phyloP scores from a whole-genome alignment of 352 stramenopile genomes.

The Saprolegnia diclina region DNA sequence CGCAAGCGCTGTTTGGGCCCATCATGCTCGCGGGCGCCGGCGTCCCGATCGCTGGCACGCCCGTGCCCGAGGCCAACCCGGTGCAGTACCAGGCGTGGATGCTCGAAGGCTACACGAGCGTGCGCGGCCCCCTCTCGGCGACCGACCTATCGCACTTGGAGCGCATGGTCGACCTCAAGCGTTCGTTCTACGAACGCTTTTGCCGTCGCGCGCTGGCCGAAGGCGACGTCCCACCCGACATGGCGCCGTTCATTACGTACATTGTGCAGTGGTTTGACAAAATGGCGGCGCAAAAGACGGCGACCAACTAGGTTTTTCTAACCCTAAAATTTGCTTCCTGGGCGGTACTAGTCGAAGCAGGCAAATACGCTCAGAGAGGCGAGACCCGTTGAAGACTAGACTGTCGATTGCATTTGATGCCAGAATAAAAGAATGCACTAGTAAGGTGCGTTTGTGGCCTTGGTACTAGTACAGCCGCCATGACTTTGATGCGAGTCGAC shows the following conservation, averaged over 20 bases:
- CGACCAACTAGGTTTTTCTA: too few species aligned
- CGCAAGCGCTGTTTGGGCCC: conserved; percentile 1
- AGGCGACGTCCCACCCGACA: conserved; percentile 1
- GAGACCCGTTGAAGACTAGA: too few species aligned
- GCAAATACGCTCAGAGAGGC: too few species aligned
- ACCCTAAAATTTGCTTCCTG: too few species aligned
- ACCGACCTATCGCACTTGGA: not conserved
- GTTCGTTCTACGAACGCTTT: not conserved
- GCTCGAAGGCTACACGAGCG: not conserved
- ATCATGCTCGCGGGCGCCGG: conserved; percentile 3
- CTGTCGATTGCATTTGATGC: too few species aligned
- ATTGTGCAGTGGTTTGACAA: conserved; percentile 9
- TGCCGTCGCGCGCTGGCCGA: not conserved
- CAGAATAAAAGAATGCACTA: too few species aligned
- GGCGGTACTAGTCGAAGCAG: too few species aligned
- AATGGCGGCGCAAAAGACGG: too few species aligned
- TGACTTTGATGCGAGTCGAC: too few species aligned
- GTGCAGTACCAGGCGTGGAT: conserved; percentile 1
- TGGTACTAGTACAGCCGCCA: too few species aligned
- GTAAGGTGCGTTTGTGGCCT: too few species aligned
- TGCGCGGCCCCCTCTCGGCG: not conserved
- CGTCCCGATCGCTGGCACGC: not conserved
- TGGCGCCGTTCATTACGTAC: conserved; percentile 3
- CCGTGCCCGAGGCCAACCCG: conserved; percentile 4
- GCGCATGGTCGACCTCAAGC: conserved; percentile 2